phyloP scores from a whole-genome alignment of 495 filamentous ascomycete genomes.

The Podospora appendiculata region DNA sequence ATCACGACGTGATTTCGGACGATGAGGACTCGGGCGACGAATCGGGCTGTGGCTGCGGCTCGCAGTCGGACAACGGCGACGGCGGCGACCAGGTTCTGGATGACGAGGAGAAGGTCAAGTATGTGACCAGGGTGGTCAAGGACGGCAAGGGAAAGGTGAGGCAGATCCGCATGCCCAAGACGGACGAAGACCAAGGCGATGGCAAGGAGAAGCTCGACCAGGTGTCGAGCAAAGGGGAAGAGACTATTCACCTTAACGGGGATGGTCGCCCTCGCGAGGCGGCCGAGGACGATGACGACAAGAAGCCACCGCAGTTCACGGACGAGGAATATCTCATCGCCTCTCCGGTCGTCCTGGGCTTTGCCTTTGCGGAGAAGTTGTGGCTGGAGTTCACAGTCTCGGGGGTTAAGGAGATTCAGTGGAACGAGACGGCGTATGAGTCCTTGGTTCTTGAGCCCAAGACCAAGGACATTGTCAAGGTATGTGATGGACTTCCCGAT shows the following conservation, averaged over 20 bases:
- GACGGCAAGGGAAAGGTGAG: conserved; percentile 54
- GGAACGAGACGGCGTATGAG: conserved; percentile 23
- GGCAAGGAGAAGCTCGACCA: conserved; percentile 59
- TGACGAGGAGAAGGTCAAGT: conserved; percentile 48
- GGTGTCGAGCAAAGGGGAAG: conserved; percentile 39
- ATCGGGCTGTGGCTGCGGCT: conserved; percentile 36
- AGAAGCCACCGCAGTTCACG: conserved; percentile 50
- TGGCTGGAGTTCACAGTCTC: conserved; percentile 90
- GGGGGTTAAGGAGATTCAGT: conserved; percentile 49
- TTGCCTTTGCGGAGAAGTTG: conserved; percentile 80
- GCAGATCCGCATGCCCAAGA: conserved; percentile 40
- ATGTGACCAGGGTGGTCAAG: conserved; percentile 54
- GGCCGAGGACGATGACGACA: conserved; percentile 29
- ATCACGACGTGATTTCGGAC: conserved; percentile 58
- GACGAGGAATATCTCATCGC: conserved; percentile 84
- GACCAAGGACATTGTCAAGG: conserved; percentile 38
- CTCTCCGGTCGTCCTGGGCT: conserved; percentile 92
- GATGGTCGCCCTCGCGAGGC: conserved; percentile 24
- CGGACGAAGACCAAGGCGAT: conserved; percentile 52
- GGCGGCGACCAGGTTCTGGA: conserved; percentile 18
- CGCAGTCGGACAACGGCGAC: conserved; percentile 27
- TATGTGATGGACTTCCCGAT: conserved; percentile 35
- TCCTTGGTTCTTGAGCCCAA: conserved; percentile 20
- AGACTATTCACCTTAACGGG: conserved; percentile 24
- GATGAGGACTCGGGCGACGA: conserved; percentile 54